Percentiles rank a stretch among this genome's conserved stretches.
phyloP scores from a whole-genome alignment of 345 rosid species.

The Eucalyptus curtisii region DNA sequence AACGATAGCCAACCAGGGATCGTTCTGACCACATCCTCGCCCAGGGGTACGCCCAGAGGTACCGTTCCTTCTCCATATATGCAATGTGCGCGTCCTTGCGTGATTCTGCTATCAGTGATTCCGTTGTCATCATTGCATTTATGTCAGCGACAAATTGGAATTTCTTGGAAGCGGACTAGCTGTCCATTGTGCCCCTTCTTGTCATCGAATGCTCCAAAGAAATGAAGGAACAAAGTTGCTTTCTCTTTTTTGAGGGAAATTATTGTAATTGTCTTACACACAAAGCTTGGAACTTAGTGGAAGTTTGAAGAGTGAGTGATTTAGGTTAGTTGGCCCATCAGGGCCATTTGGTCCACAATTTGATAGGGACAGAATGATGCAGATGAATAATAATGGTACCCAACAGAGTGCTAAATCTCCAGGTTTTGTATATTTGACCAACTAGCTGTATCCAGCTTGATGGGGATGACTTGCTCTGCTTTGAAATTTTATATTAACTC shows the following conservation, averaged over 20 bases:
- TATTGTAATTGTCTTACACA: neutral
- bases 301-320: neutral
- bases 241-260: neutral
- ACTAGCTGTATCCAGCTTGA: neutral
- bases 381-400: neutral
- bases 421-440: neutral
- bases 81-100: neutral
- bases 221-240: neutral
- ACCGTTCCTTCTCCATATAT: neutral
- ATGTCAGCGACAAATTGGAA: neutral
- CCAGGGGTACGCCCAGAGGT: constrained; percentile 30
- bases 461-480: neutral
- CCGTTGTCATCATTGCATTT: neutral
- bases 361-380: neutral
- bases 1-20: constrained; percentile 18
- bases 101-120: neutral
- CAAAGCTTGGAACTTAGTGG: neutral
- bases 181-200: neutral
- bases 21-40: constrained; percentile 32
- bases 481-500: neutral
- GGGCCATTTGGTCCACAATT: neutral
- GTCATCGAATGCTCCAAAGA: neutral
- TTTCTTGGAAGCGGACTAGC: neutral
- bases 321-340: neutral
- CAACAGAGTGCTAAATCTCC: neutral